Evolutionary conservation across 441 rosid genomes (phyloP).

Genomic region (Melianthus villosus): DNA sequence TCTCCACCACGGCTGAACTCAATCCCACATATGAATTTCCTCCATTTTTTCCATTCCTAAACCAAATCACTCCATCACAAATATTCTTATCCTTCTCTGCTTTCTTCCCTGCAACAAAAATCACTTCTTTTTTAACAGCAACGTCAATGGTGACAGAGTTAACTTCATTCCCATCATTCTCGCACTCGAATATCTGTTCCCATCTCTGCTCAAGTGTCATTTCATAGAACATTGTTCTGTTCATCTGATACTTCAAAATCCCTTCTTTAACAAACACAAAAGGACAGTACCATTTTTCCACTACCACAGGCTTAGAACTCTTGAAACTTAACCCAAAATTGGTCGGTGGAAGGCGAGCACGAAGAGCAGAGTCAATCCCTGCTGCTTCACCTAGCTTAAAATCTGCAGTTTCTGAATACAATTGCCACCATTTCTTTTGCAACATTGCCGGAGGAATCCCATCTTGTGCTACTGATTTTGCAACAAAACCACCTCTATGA

Average conservation of each 20-base stretch:
- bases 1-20: constrained; percentile 27
- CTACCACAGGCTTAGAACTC: constrained; percentile 17
- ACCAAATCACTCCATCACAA: constrained; percentile 29
- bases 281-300: constrained; percentile 51
- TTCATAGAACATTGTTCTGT: constrained; percentile 25
- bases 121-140: constrained; percentile 17
- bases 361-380: constrained; percentile 27
- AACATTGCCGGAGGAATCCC: constrained; percentile 31
- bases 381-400: constrained; percentile 23
- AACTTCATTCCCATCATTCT: constrained; percentile 9
- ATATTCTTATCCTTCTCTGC: constrained; percentile 12
- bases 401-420: constrained; percentile 11
- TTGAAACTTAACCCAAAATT: constrained; percentile 12
- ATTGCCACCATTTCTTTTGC: constrained; percentile 33
- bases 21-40: constrained; percentile 20
- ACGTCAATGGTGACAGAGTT: constrained; percentile 17
- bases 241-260: constrained; percentile 19
- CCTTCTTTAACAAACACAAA: constrained; percentile 35
- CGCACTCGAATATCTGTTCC: constrained; percentile 24
- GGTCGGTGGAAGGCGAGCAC: constrained; percentile 23
- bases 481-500: constrained; percentile 17
- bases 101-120: constrained; percentile 21
- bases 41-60: constrained; percentile 8
- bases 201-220: constrained; percentile 38
- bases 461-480: constrained; percentile 23